Base-by-base conservation (phyloP, 768 basidiomycete genomes). In the Lentinula sp. region DNA sequence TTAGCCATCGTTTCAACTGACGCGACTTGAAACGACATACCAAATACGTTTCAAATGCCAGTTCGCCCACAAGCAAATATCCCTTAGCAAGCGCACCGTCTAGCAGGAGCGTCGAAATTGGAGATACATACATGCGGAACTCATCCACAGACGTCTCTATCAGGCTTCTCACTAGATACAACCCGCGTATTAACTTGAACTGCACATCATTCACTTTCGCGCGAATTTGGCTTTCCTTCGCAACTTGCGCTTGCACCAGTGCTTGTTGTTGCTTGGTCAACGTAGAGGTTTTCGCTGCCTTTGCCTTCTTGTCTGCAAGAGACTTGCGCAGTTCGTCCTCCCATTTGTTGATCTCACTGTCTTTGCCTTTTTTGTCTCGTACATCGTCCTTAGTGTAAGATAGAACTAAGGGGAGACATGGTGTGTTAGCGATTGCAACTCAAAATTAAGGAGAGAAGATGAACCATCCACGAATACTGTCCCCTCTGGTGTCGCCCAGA, bases 281-380 rank as follows among this genome's bases (percentile, higher is more conserved):
- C 1, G 77, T 77, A 1, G 77, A 66, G 1, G 72, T 68, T 1
- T 79, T 72, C 45, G 33, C 51, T 18, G 57, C 18, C 18, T 56
- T 16, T 9, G 84, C 81, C 70, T 91, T 93, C 77, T 98, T 98
- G 59, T 75, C 83, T 6, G 91, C 91, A 1, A 98, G 77, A 0
- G 88, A 85, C 65, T 91, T 87, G 9, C 95, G 85, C n/a, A 96
- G 77, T 62, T 99, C 95, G 32, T 87, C 89, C 63, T 99, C 97
- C 96, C 96, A 99, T 68, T 92, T 88, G 16, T 92, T 89, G 13
- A 96, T 90, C 39, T 92, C 93, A 5, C 90, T 85, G 61, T 87
- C 90, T 66, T 97, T 98, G 13, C 93, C 91, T 70, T 95, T 96
- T 64, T 74, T 80, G 3, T 73, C 73, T 70, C 76, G 51, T 68